phyloP scores from a whole-genome alignment of 495 filamentous ascomycete species.

The Amniculicola lignicola region DNA sequence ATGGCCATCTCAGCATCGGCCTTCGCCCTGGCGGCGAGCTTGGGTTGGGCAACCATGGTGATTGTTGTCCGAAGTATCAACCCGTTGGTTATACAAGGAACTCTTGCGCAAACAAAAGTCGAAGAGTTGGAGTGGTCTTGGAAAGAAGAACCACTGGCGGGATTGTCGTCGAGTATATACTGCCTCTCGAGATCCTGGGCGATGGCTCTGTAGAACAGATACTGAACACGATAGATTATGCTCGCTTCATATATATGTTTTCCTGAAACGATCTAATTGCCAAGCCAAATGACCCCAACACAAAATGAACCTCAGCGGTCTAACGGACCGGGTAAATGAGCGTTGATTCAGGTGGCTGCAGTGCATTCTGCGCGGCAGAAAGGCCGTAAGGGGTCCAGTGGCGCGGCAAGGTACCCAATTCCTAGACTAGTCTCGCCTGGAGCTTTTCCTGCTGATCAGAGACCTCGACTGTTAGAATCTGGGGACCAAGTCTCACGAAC shows the following conservation, averaged over 20 bases:
- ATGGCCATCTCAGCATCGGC: slow-evolving; percentile 17
- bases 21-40: slow-evolving; percentile 2
- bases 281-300: slow-evolving; percentile 2
- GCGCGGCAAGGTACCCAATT: background rate
- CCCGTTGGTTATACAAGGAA: background rate
- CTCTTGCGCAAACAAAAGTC: too few relatives aligned
- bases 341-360: slow-evolving; percentile 1
- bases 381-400: slow-evolving; percentile 17
- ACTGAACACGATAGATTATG: background rate
- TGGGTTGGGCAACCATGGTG: slow-evolving; percentile 5
- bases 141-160: background rate
- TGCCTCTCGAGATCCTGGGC: background rate
- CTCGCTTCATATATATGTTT: slow-evolving; percentile 11
- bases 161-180: slow-evolving; percentile 6
- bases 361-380: slow-evolving; percentile 7
- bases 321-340: slow-evolving; percentile 27
- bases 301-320: slow-evolving; percentile 11
- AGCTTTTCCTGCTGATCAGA: too few relatives aligned
- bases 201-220: background rate
- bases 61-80: background rate
- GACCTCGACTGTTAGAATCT: too few relatives aligned
- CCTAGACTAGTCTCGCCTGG: too few relatives aligned
- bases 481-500: too few relatives aligned
- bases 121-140: slow-evolving; percentile 1
- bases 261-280: background rate